Evolutionary conservation across 169 alveolate species (phyloP), one percentile per base, ranked within the genome.

Genomic region (Plasmodium vivax): DNA sequence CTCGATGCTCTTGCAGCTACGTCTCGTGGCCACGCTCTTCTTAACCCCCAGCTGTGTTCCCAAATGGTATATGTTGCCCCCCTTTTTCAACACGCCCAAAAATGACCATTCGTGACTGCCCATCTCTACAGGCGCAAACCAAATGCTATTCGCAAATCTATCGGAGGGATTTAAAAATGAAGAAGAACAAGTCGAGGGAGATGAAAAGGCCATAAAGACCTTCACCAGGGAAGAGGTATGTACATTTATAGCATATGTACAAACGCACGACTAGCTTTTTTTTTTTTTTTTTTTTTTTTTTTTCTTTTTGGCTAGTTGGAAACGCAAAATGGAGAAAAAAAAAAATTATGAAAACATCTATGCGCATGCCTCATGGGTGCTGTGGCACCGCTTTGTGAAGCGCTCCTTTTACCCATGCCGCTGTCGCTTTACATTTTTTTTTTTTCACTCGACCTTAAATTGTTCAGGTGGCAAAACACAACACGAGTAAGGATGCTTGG

Each of bases 401-500:
- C 77, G 30, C 38, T 62, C 23, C 36, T 62, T 62, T n/a, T 9
- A 47, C 19, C 34, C 27, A 80, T 80, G 4, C 27, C n/a, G 68
- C 10, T 41, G 43, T 41, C 10, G 30, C 41, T 23, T 23, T 23
- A 23, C 27, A 23, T 16, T 6, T 9, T 19, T 19, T 38, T 16
- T 83, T 38, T 54, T 51, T 14, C 1, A 19, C 12, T 6, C 14
- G 43, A 38, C 62, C 58, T 62, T 47, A 47, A 38, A 9, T 27
- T 75, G 74, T 30, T 23, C 77, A 95, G 97, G 96, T 95, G 19
- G 93, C 93, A 41, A 75, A 93, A 74, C 98, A 97, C 92, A 83
- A 79, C 32, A 92, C 92, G n/a, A 71, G 62, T 73, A 62, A 84
- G n/a, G 97, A 96, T 56, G 95, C 97, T 30, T 97, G 98, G 98